Evolutionary conservation across 371 early-diverging fungal genomes (phyloP).

Genomic region (Catenaria anguillulae): DNA sequence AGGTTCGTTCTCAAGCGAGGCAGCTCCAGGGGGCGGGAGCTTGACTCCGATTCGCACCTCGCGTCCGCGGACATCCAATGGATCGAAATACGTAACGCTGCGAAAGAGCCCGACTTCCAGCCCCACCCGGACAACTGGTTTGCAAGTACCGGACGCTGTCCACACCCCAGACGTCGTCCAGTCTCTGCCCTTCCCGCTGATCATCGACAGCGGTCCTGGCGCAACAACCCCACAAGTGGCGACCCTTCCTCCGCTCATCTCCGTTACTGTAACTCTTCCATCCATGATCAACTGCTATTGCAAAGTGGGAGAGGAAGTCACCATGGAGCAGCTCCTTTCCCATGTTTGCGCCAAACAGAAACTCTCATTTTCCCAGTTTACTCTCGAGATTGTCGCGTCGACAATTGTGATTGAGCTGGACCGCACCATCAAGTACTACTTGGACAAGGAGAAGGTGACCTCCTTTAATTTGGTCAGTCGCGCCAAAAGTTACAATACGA

Average conservation of each 20-base stretch:
- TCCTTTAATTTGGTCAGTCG: neutral
- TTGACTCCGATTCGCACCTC: neutral
- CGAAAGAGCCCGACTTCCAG: neutral
- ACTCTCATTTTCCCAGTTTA: neutral
- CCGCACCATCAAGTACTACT: constrained; percentile 2
- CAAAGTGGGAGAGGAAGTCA: neutral
- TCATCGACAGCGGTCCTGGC: neutral
- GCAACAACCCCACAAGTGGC: neutral
- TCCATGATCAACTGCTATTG: neutral
- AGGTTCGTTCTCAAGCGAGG: neutral
- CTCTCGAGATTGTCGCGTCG: neutral
- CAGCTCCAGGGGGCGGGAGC: neutral
- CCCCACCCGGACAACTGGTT: too few relatives aligned
- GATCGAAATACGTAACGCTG: neutral
- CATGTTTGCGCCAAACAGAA: neutral
- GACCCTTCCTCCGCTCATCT: neutral
- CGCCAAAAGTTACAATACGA: neutral
- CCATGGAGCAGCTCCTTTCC: neutral
- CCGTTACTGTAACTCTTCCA: neutral
- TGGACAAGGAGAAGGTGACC: neutral
- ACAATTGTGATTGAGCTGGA: neutral
- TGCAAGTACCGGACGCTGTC: too few relatives aligned
- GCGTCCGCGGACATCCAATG: neutral
- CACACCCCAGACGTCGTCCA: too few relatives aligned
- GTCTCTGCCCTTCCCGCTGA: neutral